Conservation (phyloP, 2,329 filamentous ascomycete species). For the Aspergillus persii region DNA sequence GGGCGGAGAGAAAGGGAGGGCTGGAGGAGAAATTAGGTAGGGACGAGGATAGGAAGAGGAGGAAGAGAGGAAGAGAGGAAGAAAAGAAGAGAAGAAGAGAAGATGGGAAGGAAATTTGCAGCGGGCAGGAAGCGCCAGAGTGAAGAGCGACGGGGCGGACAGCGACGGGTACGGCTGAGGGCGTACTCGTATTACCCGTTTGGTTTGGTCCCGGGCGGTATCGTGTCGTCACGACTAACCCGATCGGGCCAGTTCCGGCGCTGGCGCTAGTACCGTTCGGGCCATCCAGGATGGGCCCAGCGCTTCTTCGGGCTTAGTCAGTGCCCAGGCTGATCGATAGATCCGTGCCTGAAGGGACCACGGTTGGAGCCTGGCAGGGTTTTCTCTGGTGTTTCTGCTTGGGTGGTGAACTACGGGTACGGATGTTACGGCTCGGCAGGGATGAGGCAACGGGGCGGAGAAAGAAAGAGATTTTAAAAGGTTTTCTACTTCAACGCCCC, state of each 20-base stretch:
- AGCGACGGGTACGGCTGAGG: conserved; percentile 18
- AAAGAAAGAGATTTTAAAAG: not conserved
- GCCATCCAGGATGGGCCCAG: not conserved
- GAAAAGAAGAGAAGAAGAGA: conserved; percentile 12
- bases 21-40: conserved; percentile 7
- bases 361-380: not conserved
- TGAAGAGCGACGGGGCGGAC: conserved; percentile 20
- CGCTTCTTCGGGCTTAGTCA: conserved; percentile 1
- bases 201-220: conserved; percentile 6
- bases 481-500: not conserved
- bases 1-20: not conserved
- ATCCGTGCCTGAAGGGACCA: conserved; percentile 4
- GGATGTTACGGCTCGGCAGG: not conserved
- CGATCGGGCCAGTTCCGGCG: not conserved
- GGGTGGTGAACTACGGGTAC: not conserved
- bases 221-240: conserved; percentile 29
- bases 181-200: conserved; percentile 31
- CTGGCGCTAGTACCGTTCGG: conserved; percentile 7
- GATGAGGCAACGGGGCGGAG: not conserved
- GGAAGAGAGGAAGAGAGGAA: conserved; percentile 11
- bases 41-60: conserved; percentile 6
- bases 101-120: conserved; percentile 9
- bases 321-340: conserved; percentile 1
- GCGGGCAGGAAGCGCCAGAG: not conserved
- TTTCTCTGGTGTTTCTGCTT: not conserved